phyloP scores from a whole-genome alignment of 2,329 filamentous ascomycete species.

The Cladophialophora carrionii region DNA sequence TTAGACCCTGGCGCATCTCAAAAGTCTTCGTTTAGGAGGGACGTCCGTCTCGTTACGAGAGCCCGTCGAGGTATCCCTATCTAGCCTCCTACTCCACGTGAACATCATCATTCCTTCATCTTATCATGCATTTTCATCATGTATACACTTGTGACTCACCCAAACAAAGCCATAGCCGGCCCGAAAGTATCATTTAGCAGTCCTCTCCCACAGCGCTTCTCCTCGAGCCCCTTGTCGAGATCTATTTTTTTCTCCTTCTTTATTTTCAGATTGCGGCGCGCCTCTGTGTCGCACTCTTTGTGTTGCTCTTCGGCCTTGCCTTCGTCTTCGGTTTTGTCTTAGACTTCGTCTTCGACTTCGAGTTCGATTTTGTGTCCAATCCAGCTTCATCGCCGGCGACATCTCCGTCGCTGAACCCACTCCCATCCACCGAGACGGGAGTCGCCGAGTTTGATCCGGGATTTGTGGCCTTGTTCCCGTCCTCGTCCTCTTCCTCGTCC shows the following conservation, averaged over 20 bases:
- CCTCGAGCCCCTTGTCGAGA: background rate
- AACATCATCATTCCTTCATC: background rate
- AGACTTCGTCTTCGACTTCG: background rate
- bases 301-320: background rate
- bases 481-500: constrained; percentile 19
- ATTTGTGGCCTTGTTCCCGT: background rate
- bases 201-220: background rate
- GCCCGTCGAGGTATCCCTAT: background rate
- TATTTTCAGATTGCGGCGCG: background rate
- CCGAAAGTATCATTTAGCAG: no score
- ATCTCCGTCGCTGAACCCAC: constrained; percentile 41
- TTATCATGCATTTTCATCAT: background rate
- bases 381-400: constrained; percentile 37
- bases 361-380: constrained; percentile 1
- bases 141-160: background rate
- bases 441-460: background rate
- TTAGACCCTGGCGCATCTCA: background rate
- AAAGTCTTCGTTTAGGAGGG: background rate
- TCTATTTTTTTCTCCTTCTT: background rate
- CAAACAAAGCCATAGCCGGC: background rate
- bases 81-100: background rate
- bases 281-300: background rate
- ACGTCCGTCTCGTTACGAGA: background rate
- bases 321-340: constrained; percentile 11
- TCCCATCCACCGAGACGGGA: constrained; percentile 12